Percentiles rank a stretch among this genome's conserved stretches.
Conservation (phyloP, 257 asterid species). For the Knoxia roxburghii region DNA sequence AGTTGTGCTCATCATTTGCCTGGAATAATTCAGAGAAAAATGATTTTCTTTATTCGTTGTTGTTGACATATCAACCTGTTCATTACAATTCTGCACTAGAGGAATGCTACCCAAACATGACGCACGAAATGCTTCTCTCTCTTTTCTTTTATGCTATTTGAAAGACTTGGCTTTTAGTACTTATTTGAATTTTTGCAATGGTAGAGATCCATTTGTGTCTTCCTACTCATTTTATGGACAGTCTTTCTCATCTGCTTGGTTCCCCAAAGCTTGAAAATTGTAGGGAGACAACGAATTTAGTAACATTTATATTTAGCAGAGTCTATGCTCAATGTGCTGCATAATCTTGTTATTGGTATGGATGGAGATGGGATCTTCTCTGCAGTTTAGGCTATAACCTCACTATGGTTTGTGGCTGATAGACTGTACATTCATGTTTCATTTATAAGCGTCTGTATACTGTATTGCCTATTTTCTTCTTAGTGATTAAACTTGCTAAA, state of each 20-base stretch:
- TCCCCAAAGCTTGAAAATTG: not conserved
- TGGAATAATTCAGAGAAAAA: not conserved
- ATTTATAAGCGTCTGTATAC: not conserved
- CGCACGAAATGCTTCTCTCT: too few species aligned
- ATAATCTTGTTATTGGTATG: not conserved
- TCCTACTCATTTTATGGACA: not conserved
- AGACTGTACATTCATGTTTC: not conserved
- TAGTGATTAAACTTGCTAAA: not conserved
- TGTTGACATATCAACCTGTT: not conserved
- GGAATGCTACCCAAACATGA: not conserved
- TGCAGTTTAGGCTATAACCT: slow-evolving; percentile 3
- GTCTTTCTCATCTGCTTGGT: not conserved
- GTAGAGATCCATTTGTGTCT: not conserved
- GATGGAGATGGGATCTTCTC: not conserved
- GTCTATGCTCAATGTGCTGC: not conserved
- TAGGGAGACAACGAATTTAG: not conserved
- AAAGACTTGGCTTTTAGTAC: not conserved
- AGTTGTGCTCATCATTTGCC: not conserved
- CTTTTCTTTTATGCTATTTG: not conserved
- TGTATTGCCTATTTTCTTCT: not conserved
- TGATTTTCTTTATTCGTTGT: not conserved
- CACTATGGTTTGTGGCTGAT: not conserved
- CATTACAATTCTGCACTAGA: not conserved
- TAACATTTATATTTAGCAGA: too few species aligned
- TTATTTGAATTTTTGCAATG: not conserved